Percentiles rank a stretch among this genome's conserved stretches.
phyloP scores from a whole-genome alignment of 805 yeast genomes.

The Lipomyces lipofer region DNA sequence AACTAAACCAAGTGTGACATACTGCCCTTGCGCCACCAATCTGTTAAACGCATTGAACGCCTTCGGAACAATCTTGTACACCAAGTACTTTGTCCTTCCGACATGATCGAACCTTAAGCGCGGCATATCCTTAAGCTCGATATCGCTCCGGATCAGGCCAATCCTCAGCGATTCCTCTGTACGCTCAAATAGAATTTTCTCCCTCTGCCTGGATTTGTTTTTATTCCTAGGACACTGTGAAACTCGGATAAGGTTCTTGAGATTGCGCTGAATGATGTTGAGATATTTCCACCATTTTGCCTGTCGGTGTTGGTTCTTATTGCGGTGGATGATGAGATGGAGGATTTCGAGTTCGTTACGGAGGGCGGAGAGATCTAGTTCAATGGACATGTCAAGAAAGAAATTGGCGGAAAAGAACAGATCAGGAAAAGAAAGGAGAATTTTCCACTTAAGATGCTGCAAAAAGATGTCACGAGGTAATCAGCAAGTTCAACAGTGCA shows the following conservation, averaged over 20 bases:
- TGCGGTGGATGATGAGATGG: slow-evolving; percentile 67
- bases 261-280: slow-evolving; percentile 58
- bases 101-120: background rate
- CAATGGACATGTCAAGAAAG: background rate
- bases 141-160: background rate
- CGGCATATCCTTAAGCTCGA: background rate
- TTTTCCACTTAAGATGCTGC: too few species aligned
- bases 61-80: slow-evolving; percentile 19
- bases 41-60: slow-evolving; percentile 25
- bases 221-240: background rate
- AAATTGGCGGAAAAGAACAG: background rate
- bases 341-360: slow-evolving; percentile 58
- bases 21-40: slow-evolving; percentile 20
- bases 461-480: background rate
- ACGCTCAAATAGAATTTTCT: background rate
- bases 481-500: too few species aligned
- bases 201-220: background rate
- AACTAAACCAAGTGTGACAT: slow-evolving; percentile 17
- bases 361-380: slow-evolving; percentile 28
- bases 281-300: slow-evolving; percentile 77
- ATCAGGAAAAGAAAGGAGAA: background rate
- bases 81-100: slow-evolving; percentile 16
- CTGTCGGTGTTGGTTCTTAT: slow-evolving; percentile 71
- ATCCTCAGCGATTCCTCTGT: background rate
- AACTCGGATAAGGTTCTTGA: slow-evolving; percentile 4